These are phyloP conservation scores for Panicum miliaceum DNA, from an alignment of 176 grass and related monocot genomes.

Conservation along the genomic window DNA sequence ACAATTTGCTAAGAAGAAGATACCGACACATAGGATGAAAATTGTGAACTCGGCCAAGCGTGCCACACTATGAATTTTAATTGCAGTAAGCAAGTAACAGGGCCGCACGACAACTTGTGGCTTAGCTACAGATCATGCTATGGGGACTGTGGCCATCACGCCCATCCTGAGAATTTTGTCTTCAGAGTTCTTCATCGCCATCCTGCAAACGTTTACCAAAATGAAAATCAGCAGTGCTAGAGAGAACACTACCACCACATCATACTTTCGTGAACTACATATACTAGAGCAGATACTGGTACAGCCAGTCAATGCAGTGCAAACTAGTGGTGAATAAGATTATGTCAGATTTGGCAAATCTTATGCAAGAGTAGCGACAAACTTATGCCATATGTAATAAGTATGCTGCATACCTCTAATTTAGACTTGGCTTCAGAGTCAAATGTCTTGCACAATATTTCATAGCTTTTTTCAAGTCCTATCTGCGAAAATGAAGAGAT, in stretches of 20 bases:
- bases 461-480: slow-evolving; percentile 70
- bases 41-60: background rate
- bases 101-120: background rate
- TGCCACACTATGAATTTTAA: background rate
- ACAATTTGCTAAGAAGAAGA: background rate
- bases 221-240: slow-evolving; percentile 13
- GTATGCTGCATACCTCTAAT: slow-evolving; percentile 62
- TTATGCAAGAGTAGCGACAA: background rate
- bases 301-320: background rate
- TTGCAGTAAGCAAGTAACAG: background rate
- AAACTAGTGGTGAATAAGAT: background rate
- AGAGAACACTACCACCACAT: background rate
- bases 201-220: slow-evolving; percentile 25
- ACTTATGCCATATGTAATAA: background rate
- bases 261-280: background rate
- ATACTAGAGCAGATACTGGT: background rate
- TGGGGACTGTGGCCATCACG: background rate
- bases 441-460: slow-evolving; percentile 87
- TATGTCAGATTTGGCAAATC: background rate
- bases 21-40: background rate
- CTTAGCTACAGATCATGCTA: background rate
- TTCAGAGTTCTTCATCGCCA: background rate
- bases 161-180: background rate
- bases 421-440: slow-evolving; percentile 73
- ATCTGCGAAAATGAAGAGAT: slow-evolving; percentile 47